These are phyloP conservation scores for Elsinoe batatas DNA, from an alignment of 2,329 filamentous ascomycete species.

Conservation along the genomic window DNA sequence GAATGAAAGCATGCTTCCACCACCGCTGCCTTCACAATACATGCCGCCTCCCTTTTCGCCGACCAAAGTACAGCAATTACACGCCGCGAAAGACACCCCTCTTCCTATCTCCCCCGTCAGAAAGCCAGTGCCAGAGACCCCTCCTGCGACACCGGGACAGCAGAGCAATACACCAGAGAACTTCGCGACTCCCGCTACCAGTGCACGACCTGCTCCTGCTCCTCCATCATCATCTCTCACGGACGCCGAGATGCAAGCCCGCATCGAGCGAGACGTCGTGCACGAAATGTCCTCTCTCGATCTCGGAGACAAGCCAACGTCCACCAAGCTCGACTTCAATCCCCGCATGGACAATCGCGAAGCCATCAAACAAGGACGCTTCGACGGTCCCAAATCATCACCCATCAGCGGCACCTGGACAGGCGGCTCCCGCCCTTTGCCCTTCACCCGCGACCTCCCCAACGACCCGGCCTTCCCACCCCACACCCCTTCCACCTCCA, in stretches of 20 bases:
- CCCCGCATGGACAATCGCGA: neutral
- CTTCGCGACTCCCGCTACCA: constrained; percentile 20
- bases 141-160: constrained; percentile 24
- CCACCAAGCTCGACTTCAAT: neutral
- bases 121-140: constrained; percentile 29
- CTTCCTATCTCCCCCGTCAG: constrained; percentile 39
- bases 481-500: neutral
- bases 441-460: neutral
- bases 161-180: constrained; percentile 24
- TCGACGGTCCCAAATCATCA: constrained; percentile 13
- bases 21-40: constrained; percentile 21
- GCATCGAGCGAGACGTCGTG: constrained; percentile 36
- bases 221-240: constrained; percentile 25
- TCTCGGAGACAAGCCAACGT: constrained; percentile 22
- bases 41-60: constrained; percentile 33
- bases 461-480: constrained; percentile 4
- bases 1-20: constrained; percentile 23
- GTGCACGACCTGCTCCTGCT: constrained; percentile 19
- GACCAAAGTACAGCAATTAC: constrained; percentile 15
- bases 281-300: constrained; percentile 21
- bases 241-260: constrained; percentile 41
- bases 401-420: constrained; percentile 7
- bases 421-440: neutral
- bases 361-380: constrained; percentile 4
- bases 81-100: constrained; percentile 33